phyloP scores from a whole-genome alignment of 345 rosid species.

The Laguncularia racemosa region DNA sequence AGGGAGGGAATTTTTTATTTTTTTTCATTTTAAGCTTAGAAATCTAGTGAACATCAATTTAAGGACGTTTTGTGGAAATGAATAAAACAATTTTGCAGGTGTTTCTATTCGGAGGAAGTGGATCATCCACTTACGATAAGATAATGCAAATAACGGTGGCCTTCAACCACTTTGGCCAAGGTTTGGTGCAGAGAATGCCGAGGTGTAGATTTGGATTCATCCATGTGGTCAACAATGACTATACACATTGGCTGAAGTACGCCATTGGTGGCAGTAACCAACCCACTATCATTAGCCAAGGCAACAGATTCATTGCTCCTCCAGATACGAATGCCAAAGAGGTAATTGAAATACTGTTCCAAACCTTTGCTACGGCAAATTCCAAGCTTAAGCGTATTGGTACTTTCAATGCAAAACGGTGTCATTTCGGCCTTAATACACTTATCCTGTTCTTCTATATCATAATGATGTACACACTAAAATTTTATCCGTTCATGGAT shows the following conservation, averaged over 20 bases:
- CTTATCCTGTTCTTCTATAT: too few relatives aligned
- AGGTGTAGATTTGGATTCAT: constrained; percentile 49
- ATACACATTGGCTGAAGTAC: constrained; percentile 65
- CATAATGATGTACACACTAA: too few relatives aligned
- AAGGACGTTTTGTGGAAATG: too few relatives aligned
- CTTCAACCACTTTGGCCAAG: constrained; percentile 65
- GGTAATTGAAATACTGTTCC: constrained; percentile 10
- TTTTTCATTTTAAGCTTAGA: too few relatives aligned
- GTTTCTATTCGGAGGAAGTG: constrained; percentile 61
- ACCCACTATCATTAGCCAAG: constrained; percentile 70
- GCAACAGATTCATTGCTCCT: constrained; percentile 76
- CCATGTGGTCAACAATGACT: constrained; percentile 77
- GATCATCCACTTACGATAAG: constrained; percentile 22
- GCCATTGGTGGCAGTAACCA: constrained; percentile 58
- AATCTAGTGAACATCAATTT: too few relatives aligned
- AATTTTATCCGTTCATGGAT: background rate
- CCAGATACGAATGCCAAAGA: constrained; percentile 28
- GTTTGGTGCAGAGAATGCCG: constrained; percentile 47
- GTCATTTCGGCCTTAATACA: too few relatives aligned
- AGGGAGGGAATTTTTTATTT: too few relatives aligned
- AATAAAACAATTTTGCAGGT: constrained; percentile 26
- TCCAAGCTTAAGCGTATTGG: too few relatives aligned
- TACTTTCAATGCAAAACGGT: too few relatives aligned
- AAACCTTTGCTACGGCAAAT: too few relatives aligned
- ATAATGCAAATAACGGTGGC: constrained; percentile 71